A percentile compares a stretch with the other conserved stretches of the same genome.
Conservation (phyloP, 108 stramenopile genomes). For the Parietichytrium sp. region DNA sequence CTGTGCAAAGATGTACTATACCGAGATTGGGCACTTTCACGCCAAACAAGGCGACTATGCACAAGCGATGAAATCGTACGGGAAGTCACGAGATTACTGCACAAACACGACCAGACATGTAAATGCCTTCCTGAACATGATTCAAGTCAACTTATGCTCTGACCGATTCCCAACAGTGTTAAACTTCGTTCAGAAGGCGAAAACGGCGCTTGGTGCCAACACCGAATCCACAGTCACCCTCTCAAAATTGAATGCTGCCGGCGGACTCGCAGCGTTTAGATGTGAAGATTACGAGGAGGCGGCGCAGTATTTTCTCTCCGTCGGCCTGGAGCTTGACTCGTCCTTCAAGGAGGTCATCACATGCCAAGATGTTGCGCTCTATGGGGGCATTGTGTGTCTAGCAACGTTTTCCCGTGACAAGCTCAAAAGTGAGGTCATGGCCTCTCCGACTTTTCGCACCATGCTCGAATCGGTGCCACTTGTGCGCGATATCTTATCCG, state of each 20-base stretch:
- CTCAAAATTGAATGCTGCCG: neutral
- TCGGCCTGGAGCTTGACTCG: neutral
- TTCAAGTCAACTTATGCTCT: neutral
- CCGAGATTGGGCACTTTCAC: neutral
- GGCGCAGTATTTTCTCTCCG: neutral
- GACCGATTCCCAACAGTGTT: neutral
- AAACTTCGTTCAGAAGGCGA: neutral
- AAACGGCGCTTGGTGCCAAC: neutral
- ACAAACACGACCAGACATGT: neutral
- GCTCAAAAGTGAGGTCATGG: neutral
- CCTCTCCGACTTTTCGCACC: neutral
- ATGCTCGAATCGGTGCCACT: constrained; percentile 10
- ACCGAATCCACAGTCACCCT: neutral
- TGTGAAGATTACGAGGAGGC: neutral
- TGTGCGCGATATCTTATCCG: constrained; percentile 6
- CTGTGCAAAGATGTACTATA: neutral
- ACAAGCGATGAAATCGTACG: neutral
- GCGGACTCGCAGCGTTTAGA: neutral
- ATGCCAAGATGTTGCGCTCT: constrained; percentile 22
- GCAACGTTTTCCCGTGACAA: neutral
- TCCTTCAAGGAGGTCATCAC: constrained; percentile 30
- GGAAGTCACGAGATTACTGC: constrained; percentile 6
- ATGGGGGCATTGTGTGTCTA: neutral
- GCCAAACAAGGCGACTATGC: neutral
- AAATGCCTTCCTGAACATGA: neutral